phyloP scores from a whole-genome alignment of 2,329 filamentous ascomycete species.

The Venturia aucupariae region DNA sequence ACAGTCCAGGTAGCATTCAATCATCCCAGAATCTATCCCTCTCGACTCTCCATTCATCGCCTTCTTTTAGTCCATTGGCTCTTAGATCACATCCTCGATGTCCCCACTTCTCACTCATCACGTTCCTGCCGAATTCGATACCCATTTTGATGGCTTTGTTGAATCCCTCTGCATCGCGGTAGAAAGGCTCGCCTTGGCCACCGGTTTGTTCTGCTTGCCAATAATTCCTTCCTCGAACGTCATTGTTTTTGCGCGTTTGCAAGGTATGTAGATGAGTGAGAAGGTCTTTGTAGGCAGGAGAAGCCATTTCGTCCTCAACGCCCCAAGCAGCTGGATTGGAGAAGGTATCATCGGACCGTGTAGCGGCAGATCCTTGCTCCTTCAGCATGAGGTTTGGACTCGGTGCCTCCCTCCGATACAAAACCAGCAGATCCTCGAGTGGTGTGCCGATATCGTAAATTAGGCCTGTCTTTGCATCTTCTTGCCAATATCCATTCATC shows the following conservation, averaged over 20 bases:
- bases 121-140: slow-evolving; percentile 14
- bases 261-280: not conserved
- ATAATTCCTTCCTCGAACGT: slow-evolving; percentile 12
- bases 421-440: slow-evolving; percentile 3
- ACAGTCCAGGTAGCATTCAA: not conserved
- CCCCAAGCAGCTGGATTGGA: not conserved
- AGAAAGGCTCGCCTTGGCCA: slow-evolving; percentile 17
- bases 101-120: slow-evolving; percentile 17
- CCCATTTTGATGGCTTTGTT: slow-evolving; percentile 15
- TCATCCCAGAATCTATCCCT: slow-evolving; percentile 13
- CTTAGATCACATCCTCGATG: slow-evolving; percentile 15
- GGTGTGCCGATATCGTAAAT: slow-evolving; percentile 8
- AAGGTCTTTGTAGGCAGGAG: not conserved
- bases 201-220: slow-evolving; percentile 16
- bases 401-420: slow-evolving; percentile 7
- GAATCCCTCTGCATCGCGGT: slow-evolving; percentile 17
- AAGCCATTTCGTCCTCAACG: not conserved
- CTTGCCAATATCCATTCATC: slow-evolving; percentile 6
- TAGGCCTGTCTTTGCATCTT: not conserved
- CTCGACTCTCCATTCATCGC: slow-evolving; percentile 15
- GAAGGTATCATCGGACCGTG: too few relatives aligned
- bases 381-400: too few relatives aligned
- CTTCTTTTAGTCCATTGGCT: slow-evolving; percentile 25
- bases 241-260: slow-evolving; percentile 5
- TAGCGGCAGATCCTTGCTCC: too few relatives aligned